These are phyloP conservation scores for Fusarium brevicatenulatum DNA, from an alignment of 2,329 filamentous ascomycete genomes.

Conservation along the genomic window DNA sequence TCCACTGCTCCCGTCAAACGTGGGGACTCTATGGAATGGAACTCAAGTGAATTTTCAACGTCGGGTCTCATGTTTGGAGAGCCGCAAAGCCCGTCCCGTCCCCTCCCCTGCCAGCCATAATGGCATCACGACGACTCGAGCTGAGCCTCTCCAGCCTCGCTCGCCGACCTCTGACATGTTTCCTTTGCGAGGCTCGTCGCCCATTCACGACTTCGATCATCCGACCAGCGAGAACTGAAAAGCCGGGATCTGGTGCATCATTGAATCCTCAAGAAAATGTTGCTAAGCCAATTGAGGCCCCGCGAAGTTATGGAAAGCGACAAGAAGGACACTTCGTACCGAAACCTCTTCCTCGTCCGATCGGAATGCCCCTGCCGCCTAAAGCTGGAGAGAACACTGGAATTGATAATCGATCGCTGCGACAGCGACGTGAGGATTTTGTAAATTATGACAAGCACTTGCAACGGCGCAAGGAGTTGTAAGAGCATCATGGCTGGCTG, in stretches of 20 bases:
- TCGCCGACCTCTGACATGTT: conserved; percentile 54
- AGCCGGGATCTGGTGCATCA: conserved; percentile 50
- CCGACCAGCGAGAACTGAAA: conserved; percentile 45
- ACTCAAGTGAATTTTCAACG: conserved; percentile 34
- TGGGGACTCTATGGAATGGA: conserved; percentile 6
- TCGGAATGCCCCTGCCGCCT: conserved; percentile 82
- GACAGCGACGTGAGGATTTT: conserved; percentile 80
- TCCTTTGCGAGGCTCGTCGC: conserved; percentile 62
- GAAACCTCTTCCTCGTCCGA: conserved; percentile 74
- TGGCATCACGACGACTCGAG: conserved; percentile 49
- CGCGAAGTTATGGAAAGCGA: conserved; percentile 67
- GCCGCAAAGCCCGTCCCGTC: conserved; percentile 15
- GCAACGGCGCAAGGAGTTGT: conserved; percentile 79
- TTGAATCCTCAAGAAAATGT: conserved; percentile 53
- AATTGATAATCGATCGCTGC: conserved; percentile 72
- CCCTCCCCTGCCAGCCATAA: conserved; percentile 30
- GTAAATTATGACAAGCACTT: conserved; percentile 88
- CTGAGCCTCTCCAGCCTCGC: conserved; percentile 44
- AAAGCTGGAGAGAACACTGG: conserved; percentile 83
- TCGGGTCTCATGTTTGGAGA: conserved; percentile 15
- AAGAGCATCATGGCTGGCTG: conserved; percentile 41
- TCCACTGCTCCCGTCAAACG: conserved; percentile 22
- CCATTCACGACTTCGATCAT: conserved; percentile 58
- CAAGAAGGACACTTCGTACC: conserved; percentile 65
- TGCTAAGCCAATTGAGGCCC: conserved; percentile 64